Evolutionary conservation across 192 early-diverging fungal species (phyloP), one percentile per base, ranked within the genome.

Genomic region (Coemansia sp.): DNA sequence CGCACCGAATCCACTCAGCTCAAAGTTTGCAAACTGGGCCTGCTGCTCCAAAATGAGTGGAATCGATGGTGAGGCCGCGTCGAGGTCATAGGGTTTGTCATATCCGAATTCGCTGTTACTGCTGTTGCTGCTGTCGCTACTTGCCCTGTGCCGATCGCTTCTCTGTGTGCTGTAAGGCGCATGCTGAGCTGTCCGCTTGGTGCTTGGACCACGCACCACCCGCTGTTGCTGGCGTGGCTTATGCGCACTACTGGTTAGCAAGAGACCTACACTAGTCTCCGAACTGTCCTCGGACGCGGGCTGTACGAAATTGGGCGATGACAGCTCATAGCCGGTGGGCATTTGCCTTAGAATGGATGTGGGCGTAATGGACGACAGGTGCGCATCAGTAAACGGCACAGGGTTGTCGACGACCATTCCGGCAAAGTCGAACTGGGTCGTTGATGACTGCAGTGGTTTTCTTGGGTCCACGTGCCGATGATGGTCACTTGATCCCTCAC

Each of bases 11-110:
- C 49, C 20, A 10, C 49, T 22, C 49, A 50, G 20, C 49, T 50
- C 49, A 11, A 50, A 1, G 49, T n/a, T 22, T 50, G n/a, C 12
- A 50, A 50, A 36, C 57, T 60, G 62, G 8, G 43, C 49, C 68
- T 78, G 70, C 68, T 84, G 76, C 12, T 75, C 65, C 20, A 72
- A 47, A 29, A 73, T 68, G 16, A 79, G 68, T 12, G 81, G 76
- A 5, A 79, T 67, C 24, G 81, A 79, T 20, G 76, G 81, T 8
- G 81, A 79, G 3, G 61, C 31, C 16, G 57, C 52, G 27, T 64
- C 61, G 0, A 68, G 71, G 64, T 62, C 65, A 55, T 71, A 41
- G 9, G 65, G 36, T 15, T 27, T 29, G 36, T 69, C 69, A 18
- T 60, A 33, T 33, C 31, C 57, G 57, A 31, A 60, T 33, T 60